phyloP scores from a whole-genome alignment of 176 grass and related monocot genomes.

The Raddia distichophylla region DNA sequence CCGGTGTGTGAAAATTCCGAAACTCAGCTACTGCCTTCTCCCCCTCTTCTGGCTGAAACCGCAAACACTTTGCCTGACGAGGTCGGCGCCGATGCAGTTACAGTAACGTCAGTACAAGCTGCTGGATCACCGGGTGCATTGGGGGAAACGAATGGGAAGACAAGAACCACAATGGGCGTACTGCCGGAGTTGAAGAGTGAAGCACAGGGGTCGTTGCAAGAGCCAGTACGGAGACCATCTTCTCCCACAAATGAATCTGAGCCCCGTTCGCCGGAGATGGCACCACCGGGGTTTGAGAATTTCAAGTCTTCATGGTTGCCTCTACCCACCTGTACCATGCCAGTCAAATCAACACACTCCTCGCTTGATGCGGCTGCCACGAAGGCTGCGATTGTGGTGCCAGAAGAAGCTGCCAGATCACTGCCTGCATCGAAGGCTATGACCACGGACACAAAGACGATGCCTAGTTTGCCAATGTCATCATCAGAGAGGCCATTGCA shows the following conservation, averaged over 20 bases:
- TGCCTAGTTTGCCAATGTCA: not conserved
- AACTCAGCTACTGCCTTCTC: not conserved
- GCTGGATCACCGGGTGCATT: not conserved
- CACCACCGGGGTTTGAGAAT: constrained; percentile 46
- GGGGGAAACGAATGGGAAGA: not conserved
- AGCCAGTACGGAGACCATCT: not conserved
- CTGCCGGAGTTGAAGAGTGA: not conserved
- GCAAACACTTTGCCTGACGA: not conserved
- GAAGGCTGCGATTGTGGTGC: not conserved
- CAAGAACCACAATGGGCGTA: not conserved
- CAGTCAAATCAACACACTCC: constrained; percentile 12
- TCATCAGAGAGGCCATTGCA: not conserved
- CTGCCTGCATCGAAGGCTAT: constrained; percentile 7
- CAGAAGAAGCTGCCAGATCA: not conserved
- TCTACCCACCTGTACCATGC: not conserved
- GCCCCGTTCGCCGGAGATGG: constrained; percentile 38
- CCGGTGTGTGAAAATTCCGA: constrained; percentile 27
- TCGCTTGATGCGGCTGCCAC: constrained; percentile 7
- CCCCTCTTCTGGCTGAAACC: not conserved
- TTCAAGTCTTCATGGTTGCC: constrained; percentile 42
- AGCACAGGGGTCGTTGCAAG: constrained; percentile 1
- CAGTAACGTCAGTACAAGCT: not conserved
- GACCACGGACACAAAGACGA: not conserved
- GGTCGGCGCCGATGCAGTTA: not conserved
- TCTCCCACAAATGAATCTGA: constrained; percentile 8